Evolutionary conservation across 2,329 filamentous ascomycete genomes (phyloP), one percentile per base, ranked within the genome.

Genomic region (Septoria linicola): DNA sequence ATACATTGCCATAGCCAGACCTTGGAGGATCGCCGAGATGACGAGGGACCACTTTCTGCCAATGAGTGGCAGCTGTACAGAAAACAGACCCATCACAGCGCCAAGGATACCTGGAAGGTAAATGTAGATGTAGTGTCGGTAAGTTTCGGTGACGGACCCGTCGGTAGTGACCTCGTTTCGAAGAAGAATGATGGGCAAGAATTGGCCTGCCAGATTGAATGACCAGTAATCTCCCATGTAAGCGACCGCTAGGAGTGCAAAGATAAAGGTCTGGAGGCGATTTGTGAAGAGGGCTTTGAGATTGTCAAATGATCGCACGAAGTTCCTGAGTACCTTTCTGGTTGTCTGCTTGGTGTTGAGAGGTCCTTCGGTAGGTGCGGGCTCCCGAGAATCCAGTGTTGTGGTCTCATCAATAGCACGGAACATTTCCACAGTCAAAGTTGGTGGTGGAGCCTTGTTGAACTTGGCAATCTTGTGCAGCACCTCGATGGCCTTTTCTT

Each of bases 61-160:
- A 16, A 75, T 46, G n/a, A 55, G 50, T 1, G 73, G 60, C 41
- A 75, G 70, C 59, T 72, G 61, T 67, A 79, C 80, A 66, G 76
- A 72, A 67, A 76, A 69, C 0, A 74, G 68, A 1, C 76, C 78
- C 2, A 79, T 60, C 0, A 80, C 63, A 0, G 80, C 78, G n/a
- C 76, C 78, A 0, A 79, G 54, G 5, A 78, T 74, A 3, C 78
- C 77, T 0, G 77, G 77, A 0, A 74, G 68, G 63, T 80, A 80
- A 1, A 79, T 80, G 59, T 76, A 77, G 32, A 81, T 72, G 62
- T 80, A 80, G 2, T 70, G 74, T 11, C 75, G 72, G 58, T 81
- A 81, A 0, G 77, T 80, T 59, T 71, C 60, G 45, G 63, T 59
- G 2, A 44, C 41, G 3, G 25, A 14, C 6, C 48, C 48, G 35